Base-by-base conservation (phyloP, 371 early-diverging fungal species). In the Basidiobolus meristosporus region DNA sequence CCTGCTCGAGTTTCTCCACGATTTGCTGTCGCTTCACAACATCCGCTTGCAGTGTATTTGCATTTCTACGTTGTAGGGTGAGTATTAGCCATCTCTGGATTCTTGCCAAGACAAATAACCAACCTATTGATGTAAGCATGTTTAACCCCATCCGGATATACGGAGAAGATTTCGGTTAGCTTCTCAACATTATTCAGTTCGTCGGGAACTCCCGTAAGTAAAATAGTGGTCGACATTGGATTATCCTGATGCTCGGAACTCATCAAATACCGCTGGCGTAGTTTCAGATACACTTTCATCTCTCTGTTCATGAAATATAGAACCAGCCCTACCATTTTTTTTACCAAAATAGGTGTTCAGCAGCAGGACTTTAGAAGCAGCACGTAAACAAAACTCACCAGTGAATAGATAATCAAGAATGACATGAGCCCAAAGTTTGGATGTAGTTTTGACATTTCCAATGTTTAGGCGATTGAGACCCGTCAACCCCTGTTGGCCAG, bases 91-190 rank as follows among this genome's bases (percentile, higher is more conserved):
- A n/a, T n/a, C n/a, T n/a, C n/a, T n/a, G n/a, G n/a, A n/a, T n/a
- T n/a, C n/a, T n/a, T n/a, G n/a, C n/a, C n/a, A n/a, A n/a, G n/a
- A n/a, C n/a, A n/a, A n/a, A n/a, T n/a, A n/a, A n/a, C n/a, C n/a
- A n/a, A n/a, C n/a, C n/a, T n/a, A n/a, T n/a, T n/a, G n/a, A n/a
- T n/a, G n/a, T n/a, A n/a, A n/a, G n/a, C n/a, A n/a, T n/a, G n/a
- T n/a, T n/a, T n/a, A n/a, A 82, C 70, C 7, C 83, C 82, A 15
- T 82, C 84, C 9, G 83, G 82, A 39, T 78, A 81, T 15, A 62
- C 47, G 42, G 54, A 53, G 43, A 81, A 82, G 31, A 78, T 62
- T 21, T 56, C 38, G 17, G 42, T 50, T 17, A 73, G 50, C 1
- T 57, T 48, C 20, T 64, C 47, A 18, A 62, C 59, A n/a, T 52